These are phyloP conservation scores for Echinosophora koreensis DNA, from an alignment of 306 rosid species.

Conservation along the genomic window DNA sequence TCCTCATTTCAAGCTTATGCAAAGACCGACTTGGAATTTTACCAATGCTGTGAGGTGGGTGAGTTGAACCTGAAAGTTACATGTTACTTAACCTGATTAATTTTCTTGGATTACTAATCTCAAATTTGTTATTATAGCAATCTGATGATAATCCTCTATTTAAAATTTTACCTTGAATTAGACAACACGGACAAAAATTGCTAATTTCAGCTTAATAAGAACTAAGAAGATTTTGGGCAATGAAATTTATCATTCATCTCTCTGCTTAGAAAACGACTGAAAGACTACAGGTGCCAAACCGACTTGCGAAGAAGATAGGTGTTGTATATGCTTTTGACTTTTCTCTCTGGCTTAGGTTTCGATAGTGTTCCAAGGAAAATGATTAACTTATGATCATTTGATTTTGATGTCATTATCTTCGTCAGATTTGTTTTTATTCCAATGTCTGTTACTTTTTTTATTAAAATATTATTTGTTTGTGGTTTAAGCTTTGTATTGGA, in stretches of 20 bases:
- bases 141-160: neutral
- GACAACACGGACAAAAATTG: neutral
- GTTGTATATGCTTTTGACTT: slow-evolving; percentile 47
- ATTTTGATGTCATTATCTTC: slow-evolving; percentile 28
- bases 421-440: slow-evolving; percentile 39
- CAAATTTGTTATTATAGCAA: neutral
- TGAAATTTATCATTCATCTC: neutral
- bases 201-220: neutral
- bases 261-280: neutral
- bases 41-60: slow-evolving; percentile 16
- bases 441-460: slow-evolving; percentile 16
- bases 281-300: slow-evolving; percentile 16
- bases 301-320: slow-evolving; percentile 46
- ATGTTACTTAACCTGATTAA: neutral
- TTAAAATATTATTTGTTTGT: slow-evolving; percentile 5
- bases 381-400: slow-evolving; percentile 9
- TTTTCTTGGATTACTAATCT: neutral
- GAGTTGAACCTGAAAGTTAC: slow-evolving; percentile 1
- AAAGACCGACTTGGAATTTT: neutral
- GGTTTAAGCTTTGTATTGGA: slow-evolving; percentile 28
- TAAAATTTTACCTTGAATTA: neutral
- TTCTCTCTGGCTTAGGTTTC: slow-evolving; percentile 25
- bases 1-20: neutral
- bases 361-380: slow-evolving; percentile 15
- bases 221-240: neutral